Conservation (phyloP, 2,329 filamentous ascomycete genomes). For the Aspergillus puulaauensis region DNA sequence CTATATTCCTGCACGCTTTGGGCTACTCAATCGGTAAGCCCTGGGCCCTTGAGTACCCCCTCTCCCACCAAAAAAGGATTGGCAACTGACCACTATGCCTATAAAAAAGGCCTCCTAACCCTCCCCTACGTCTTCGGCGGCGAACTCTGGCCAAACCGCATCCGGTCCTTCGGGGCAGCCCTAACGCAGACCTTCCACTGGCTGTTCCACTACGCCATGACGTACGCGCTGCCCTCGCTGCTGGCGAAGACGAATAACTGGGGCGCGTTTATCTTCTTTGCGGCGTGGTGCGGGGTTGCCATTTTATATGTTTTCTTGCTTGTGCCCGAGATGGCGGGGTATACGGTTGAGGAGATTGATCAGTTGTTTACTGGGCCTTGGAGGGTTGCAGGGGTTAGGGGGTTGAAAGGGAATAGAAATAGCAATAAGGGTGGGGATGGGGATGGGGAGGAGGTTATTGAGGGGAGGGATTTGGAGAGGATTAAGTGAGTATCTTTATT, state of each 20-base stretch:
- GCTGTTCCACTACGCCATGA: slow-evolving; percentile 44
- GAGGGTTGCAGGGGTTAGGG: background rate
- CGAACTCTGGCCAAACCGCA: slow-evolving; percentile 47
- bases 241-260: background rate
- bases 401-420: no score
- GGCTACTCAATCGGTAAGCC: slow-evolving; percentile 36
- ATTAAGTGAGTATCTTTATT: no score
- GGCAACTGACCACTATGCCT: no score
- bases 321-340: slow-evolving; percentile 5
- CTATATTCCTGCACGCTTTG: slow-evolving; percentile 48
- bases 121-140: slow-evolving; percentile 48
- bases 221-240: slow-evolving; percentile 36
- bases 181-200: slow-evolving; percentile 42
- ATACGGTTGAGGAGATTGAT: slow-evolving; percentile 7
- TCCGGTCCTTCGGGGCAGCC: slow-evolving; percentile 45
- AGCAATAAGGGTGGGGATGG: no score
- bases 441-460: no score
- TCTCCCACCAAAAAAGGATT: slow-evolving; percentile 1
- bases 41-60: no score
- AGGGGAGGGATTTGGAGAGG: no score
- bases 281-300: background rate
- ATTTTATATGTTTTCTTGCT: slow-evolving; percentile 3
- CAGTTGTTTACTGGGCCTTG: background rate
- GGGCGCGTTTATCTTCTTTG: slow-evolving; percentile 11
- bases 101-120: slow-evolving; percentile 9